Evolutionary conservation across 1,284 basidiomycete species (phyloP).

Genomic region (Vanrija pseudolonga): DNA sequence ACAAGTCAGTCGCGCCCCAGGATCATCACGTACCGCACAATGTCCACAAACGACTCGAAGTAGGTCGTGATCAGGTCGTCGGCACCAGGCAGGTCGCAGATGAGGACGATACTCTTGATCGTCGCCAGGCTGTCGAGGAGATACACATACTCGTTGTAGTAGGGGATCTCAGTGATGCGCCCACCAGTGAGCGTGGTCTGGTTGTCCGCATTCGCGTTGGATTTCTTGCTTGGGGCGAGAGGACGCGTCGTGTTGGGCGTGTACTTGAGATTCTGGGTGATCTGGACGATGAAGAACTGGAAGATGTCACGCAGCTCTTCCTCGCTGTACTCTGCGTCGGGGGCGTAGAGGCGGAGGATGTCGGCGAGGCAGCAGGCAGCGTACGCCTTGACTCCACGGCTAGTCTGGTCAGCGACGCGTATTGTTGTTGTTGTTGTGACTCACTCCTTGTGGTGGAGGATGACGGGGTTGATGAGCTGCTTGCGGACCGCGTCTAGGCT

Average conservation of each 20-base stretch:
- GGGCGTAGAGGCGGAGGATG: conserved; percentile 87
- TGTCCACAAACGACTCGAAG: conserved; percentile 76
- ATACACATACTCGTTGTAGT: conserved; percentile 87
- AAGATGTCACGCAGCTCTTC: conserved; percentile 85
- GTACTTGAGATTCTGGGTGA: conserved; percentile 68
- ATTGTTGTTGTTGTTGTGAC: conserved; percentile 7
- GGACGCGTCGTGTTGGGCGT: conserved; percentile 45
- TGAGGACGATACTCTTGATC: conserved; percentile 89
- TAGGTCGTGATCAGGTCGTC: conserved; percentile 81
- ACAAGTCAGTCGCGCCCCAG: background rate
- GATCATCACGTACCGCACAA: conserved; percentile 57
- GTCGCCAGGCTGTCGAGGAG: conserved; percentile 86
- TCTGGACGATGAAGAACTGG: conserved; percentile 85
- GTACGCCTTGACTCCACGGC: conserved; percentile 80
- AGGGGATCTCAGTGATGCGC: conserved; percentile 51
- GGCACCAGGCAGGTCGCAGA: conserved; percentile 81
- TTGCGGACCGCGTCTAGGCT: conserved; percentile 68
- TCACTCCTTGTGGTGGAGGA: conserved; percentile 88
- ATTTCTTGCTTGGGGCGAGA: conserved; percentile 25
- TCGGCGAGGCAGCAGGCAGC: conserved; percentile 93
- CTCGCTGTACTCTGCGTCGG: conserved; percentile 91
- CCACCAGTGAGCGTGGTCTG: conserved; percentile 47
- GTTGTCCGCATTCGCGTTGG: conserved; percentile 9
- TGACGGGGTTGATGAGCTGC: conserved; percentile 72
- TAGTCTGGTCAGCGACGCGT: conserved; percentile 6